Base-by-base conservation (phyloP, 1,284 basidiomycete genomes). In the Microbotryum lychnidis-dioicae region DNA sequence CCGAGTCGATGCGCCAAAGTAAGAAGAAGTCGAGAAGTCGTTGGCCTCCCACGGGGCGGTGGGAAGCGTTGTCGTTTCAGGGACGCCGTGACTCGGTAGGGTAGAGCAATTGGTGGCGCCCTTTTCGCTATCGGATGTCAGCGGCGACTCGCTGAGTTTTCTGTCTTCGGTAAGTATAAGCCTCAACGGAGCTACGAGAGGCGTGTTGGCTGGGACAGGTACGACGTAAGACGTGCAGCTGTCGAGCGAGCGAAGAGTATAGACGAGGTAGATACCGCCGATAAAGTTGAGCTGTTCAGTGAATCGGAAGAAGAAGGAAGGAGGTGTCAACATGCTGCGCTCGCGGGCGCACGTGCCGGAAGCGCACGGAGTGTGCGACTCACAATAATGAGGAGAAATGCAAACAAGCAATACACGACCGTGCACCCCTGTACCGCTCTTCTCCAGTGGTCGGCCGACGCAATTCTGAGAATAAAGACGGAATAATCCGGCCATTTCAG, bases 281-380 rank as follows among this genome's bases (percentile, higher is more conserved):
- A 58, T 31, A 21, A 56, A 42, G 56, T 64, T 64, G 49, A 64
- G 50, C 62, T 63, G 55, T 0, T 8, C 23, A 33, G 49, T n/a
- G 21, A n/a, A 25, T 9, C 18, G 48, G 16, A 31, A 6, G 27
- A 8, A 14, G 20, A 1, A 44, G 6, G 6, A 27, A 27, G 27
- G 21, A 3, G 1, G 23, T 6, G 20, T 14, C n/a, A 2, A n/a
- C 10, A 10, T 10, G 14, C 37, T 42, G 12, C 48, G 48, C 8
- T 20, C 48, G 20, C 48, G 25, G 8, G 25, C 6, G 3, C 48
- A 49, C 18, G 18, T 5, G 10, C 48, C 23, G 6, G 48, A 23
- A 27, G 48, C 14, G 14, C 37, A 42, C 14, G 16, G 37, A 12
- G 1, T 42, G 44, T 18, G 3, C 18, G 9, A 48, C 58, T 18